Base-by-base conservation (phyloP, 2,329 filamentous ascomycete species). In the Stagonosporopsis tanaceti region DNA sequence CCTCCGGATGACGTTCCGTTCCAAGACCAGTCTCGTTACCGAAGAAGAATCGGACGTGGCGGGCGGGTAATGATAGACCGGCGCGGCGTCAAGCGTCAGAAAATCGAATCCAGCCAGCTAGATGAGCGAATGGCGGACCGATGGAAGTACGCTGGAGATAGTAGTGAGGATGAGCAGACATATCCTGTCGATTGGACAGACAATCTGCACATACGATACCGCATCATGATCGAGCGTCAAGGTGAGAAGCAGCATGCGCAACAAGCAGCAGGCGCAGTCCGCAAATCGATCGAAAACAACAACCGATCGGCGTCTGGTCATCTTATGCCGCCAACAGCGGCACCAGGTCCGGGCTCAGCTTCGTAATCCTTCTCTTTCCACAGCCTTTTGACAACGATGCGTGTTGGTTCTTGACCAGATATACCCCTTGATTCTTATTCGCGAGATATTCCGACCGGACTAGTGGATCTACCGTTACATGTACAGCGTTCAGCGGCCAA, bases 41-140 rank as follows among this genome's bases (percentile, higher is more conserved):
- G 94, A 64, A 87, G 93, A 62, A 89, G 95, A 57, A 87, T 93
- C 53, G 94, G 94, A 51, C 89, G 94, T 66, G 84, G 93, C 61
- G 92, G 93, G 62, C 88, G 94, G 37, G 77, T 96, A 65, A 92
- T 93, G 85, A 92, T 98, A 65, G 95, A 98, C 77, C 89, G 93
- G 67, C 88, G 91, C 66, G 88, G 89, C 53, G 80, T 92, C 72
- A 84, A 80, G 61, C 75, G 84, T 40, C 84, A 78, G 28, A 72
- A 69, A 55, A 55, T 67, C 24, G 59, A 65, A 25, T 40, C 28
- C 24, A 41, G 52, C 20, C 46, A 61, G 40, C 38, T 67, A 34
- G 74, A 76, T 47, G 72, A 76, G 37, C 72, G 74, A 41, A 57
- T 71, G 20, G 71, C 72, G 25, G 74, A 77, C 47, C 64, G 75